Evolutionary conservation across 2,329 filamentous ascomycete species (phyloP), one percentile per base, ranked within the genome.

Genomic region (Trichocomaceae sp.): DNA sequence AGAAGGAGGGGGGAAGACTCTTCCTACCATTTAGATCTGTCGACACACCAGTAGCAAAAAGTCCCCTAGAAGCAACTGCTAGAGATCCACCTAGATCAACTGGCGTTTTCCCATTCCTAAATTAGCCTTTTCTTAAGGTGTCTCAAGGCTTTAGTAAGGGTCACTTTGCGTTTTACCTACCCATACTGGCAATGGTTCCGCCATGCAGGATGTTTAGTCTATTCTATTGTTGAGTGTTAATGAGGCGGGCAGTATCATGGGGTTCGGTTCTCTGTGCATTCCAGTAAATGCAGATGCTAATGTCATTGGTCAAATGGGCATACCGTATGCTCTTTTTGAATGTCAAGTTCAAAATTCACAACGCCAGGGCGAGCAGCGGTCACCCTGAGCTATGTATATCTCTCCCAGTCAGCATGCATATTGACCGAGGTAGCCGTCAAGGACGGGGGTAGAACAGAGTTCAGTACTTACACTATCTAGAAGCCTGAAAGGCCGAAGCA

Each of bases 21-120:
- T 19, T 57, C 62, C 50, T 66, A 80, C 78, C 79, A 59, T 79
- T 85, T 9, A 87, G 66, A 67, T 87, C 83, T 3, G 83, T 86
- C 1, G 82, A 84, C 2, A 87, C 83, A 7, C 83, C 83, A 0
- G 83, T 87, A 19, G 83, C 77, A 63, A 81, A 86, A 1, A 87
- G 74, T 0, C 84, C 83, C 33, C 79, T 74, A 0, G 83, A 86
- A 6, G 83, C 84, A 41, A 87, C 81, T 8, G 83, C 83, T 9
- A 87, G 71, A 15, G 82, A 85, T 20, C 84, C 84, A 4, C 84
- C 83, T 1, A 86, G 78, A 61, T 87, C 83, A 47, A 85, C 82
- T 80, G 29, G 13, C 10, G 9, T 23, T 47, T 35, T 39, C 39
- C 15, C 15, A 22, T 19, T n/a, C 15, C 31, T 2, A 23, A 6